Evolutionary conservation across 257 asterid genomes (phyloP).

Genomic region (Schizonepeta tenuifolia): DNA sequence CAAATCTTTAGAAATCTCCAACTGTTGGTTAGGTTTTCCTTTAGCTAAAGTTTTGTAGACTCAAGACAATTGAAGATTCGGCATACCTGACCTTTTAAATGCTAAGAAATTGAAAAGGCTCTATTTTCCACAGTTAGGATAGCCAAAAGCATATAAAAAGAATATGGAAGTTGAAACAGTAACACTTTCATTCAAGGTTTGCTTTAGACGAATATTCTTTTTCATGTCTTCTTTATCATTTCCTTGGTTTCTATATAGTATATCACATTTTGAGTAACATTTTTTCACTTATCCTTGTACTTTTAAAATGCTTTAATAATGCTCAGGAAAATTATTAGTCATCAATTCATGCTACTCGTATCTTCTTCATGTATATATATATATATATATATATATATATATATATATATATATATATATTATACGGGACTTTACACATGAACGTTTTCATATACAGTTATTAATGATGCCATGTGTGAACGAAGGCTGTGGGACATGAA

Average conservation of each 20-base stretch:
- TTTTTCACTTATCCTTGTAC: slow-evolving; percentile 16
- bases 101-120: not conserved
- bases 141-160: not conserved
- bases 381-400: too few species aligned
- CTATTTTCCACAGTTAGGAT: not conserved
- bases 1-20: slow-evolving; percentile 23
- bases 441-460: slow-evolving; percentile 52
- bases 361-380: slow-evolving; percentile 6
- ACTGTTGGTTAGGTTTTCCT: slow-evolving; percentile 1
- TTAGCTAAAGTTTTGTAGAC: not conserved
- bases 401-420: too few species aligned
- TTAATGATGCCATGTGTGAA: slow-evolving; percentile 88
- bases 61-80: not conserved
- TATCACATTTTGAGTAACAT: too few species aligned
- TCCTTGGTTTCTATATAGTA: too few species aligned
- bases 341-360: not conserved
- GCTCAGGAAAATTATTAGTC: not conserved
- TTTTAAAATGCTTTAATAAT: not conserved
- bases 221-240: too few species aligned
- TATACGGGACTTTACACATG: slow-evolving; percentile 21
- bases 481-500: slow-evolving; percentile 93
- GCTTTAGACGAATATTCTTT: not conserved
- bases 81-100: not conserved
- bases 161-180: not conserved
- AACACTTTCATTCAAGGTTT: not conserved